Base-by-base conservation (phyloP, 2,329 filamentous ascomycete genomes). In the Botrytis cinerea region DNA sequence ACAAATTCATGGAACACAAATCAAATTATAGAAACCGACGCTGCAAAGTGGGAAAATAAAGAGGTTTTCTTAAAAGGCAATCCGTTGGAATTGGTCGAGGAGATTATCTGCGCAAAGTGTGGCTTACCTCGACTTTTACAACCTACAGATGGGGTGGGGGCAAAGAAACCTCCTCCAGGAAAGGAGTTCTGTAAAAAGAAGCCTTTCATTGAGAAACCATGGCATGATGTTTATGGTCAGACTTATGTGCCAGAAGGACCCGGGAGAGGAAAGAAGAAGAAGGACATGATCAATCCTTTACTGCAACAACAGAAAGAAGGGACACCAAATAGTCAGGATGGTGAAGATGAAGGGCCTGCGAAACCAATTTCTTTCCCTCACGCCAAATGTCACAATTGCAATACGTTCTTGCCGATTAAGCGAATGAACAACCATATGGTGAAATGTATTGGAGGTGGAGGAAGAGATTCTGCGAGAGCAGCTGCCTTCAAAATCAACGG, bases 171-270 rank as follows among this genome's bases (percentile, higher is more conserved):
- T 61, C 89, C 91, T 73, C 92, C 92, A 0, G 85, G 87, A 76
- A 85, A 90, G 77, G 89, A 91, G 77, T 95, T 94, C 85, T 95
- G 93, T 86, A 93, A 93, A 82, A 90, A 90, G 76, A 90, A 92
- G 75, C 92, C 92, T 0, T 95, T 92, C 84, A 92, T 93, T 75
- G 89, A 93, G 77, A 91, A 92, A 80, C 86, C 89, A 2, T 92
- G 92, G 74, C 92, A 90, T 83, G 92, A 95, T 82, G 93, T 95
- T 76, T 94, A 94, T 82, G 92, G 92, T 69, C 93, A 94, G 82
- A 93, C 91, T 43, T 95, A 93, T 87, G 90, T 93, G 22, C 90
- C 90, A 28, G 91, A 91, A 35, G 90, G 90, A 22, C 87, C 91
- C 74, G 92, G 92, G 74, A 92, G 92, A 84, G 93, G 92, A 84